Base-by-base conservation (phyloP, 352 stramenopile genomes). In the Phytophthora rubi region DNA sequence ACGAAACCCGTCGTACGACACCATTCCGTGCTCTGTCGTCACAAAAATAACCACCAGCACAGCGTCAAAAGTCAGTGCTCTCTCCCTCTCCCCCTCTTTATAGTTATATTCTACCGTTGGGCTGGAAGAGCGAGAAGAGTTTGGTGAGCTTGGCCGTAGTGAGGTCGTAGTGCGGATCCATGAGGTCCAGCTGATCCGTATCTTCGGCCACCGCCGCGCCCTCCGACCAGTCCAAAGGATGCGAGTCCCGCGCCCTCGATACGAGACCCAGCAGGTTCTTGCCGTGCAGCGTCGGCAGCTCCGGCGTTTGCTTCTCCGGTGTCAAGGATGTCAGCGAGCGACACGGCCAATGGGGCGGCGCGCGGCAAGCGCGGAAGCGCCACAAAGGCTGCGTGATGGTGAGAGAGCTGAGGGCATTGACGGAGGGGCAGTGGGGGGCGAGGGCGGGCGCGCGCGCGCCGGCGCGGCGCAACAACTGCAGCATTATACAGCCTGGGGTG, bases 161-260 rank as follows among this genome's bases (percentile, higher is more conserved):
- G 55, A 96, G 85, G 48, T 96, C 88, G 56, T 94, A 94, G 68
- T 93, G 92, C 42, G 88, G 86, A 30, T 96, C 88, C 83, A 93
- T 90, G 15, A 96, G 75, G 55, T 86, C 88, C 21, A 79, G 67
- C 61, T 89, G 79, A 3, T 91, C 80, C 12, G 75, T 70, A 5
- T 79, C 65, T 10, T 76, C 69, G 6, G 76, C 76, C n/a, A 62
- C 72, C 0, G 32, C 57, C 4, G 55, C 51, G 35, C 74, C 65
- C 23, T 92, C 86, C n/a, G 79, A 90, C 86, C 84, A 94, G 53
- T 89, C 81, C n/a, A 91, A 55, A 49, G 79, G 78, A 59, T 85
- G 83, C n/a, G 70, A 81, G 54, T 77, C 72, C 26, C 81, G 68
- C 32, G 81, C 77, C 53, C 81, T 72, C 4, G 84, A 89, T 54